Base-by-base conservation (phyloP, 495 filamentous ascomycete genomes). In the Recurvomyces mirabilis region DNA sequence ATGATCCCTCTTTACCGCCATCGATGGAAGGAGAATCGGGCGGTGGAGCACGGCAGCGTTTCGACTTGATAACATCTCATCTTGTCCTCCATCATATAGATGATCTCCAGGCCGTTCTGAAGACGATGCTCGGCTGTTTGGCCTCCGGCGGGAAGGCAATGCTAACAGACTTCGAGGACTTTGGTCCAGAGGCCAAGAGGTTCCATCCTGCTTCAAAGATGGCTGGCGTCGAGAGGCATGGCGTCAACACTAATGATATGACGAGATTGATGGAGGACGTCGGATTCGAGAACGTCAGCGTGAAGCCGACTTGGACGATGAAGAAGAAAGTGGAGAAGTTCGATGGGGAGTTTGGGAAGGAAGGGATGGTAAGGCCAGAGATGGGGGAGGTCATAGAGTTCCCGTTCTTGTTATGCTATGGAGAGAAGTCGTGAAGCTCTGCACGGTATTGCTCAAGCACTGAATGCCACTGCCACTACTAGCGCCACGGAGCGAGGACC, bases 91-190 rank as follows among this genome's bases (percentile, higher is more conserved):
- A 77, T 43, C 73, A 77, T 51, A 66, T 77, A 18, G 64, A 69
- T 1, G 62, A 65, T 32, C 51, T 75, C 5, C 19, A 49, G 5
- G 34, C 43, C 0, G 53, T 74, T 10, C 51, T 77, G 3, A 18
- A 15, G 2, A 65, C 61, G 6, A 61, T 74, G 41, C 37, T 64
- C 19, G 67, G 60, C 9, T 67, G 62, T 24, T 49, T 77, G 11
- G 61, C 55, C 30, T 59, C 64, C 0, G 67, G 68, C n/a, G 58
- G 72, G 24, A 44, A 50, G 37, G 62, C 72, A 0, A 64, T 67
- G 37, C 47, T 75, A 43, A 74, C 72, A n/a, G 73, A 77, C 35
- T 77, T 71, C 54, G 71, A 77, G 53, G 65, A 77, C 35, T 72
- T 68, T 44, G 73, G 73, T 5, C 66, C 68, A 0, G 69, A 66